phyloP scores from a whole-genome alignment of 1,284 basidiomycete species.

The Ceratobasidium sp. region DNA sequence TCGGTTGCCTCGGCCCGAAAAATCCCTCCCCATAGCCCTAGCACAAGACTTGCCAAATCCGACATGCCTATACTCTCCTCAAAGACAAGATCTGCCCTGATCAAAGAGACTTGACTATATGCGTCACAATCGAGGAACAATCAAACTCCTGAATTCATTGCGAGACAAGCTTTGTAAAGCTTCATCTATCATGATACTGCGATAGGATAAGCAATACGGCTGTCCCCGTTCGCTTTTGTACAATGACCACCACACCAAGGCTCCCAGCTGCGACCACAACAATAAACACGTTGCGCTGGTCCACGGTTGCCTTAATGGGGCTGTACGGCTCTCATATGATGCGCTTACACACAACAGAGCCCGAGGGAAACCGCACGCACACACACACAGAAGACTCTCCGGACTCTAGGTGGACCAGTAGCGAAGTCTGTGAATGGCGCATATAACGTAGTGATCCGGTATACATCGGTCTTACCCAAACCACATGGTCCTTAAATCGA shows the following conservation, averaged over 20 bases:
- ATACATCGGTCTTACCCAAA: too few species aligned
- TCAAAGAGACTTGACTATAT: constrained; percentile 20
- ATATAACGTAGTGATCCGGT: neutral
- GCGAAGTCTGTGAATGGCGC: constrained; percentile 7
- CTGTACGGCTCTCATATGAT: constrained; percentile 6
- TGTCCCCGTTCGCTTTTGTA: neutral
- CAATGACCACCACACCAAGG: too few species aligned
- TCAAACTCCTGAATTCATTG: too few species aligned
- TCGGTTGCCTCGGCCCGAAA: neutral
- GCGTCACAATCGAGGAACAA: constrained; percentile 2
- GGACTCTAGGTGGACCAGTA: too few species aligned
- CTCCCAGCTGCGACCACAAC: neutral
- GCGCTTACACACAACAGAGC: too few species aligned
- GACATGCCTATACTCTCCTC: constrained; percentile 13
- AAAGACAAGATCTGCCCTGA: neutral
- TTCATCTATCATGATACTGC: too few species aligned
- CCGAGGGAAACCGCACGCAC: too few species aligned
- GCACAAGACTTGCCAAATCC: constrained; percentile 6
- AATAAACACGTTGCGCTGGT: constrained; percentile 27
- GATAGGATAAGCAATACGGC: too few species aligned
- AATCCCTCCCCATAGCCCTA: constrained; percentile 4
- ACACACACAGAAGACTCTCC: too few species aligned
- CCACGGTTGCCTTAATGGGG: neutral
- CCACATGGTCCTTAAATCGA: too few species aligned
- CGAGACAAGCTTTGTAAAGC: too few species aligned